phyloP scores from a whole-genome alignment of 768 basidiomycete species.

The Rhodotorula kratochvilovae region DNA sequence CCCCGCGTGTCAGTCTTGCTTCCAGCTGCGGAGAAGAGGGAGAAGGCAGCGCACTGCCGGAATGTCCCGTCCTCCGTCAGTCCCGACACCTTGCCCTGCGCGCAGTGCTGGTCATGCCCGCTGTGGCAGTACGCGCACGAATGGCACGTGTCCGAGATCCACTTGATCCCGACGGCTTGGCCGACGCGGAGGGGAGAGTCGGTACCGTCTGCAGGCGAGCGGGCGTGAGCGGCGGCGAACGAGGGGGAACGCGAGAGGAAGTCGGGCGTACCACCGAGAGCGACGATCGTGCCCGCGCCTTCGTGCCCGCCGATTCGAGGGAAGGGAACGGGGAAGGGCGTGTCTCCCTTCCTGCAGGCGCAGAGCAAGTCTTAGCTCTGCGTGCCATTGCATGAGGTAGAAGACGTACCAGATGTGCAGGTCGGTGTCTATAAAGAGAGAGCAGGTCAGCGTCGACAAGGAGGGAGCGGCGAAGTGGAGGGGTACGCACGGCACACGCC shows the following conservation, averaged over 20 bases:
- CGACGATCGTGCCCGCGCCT: constrained; percentile 68
- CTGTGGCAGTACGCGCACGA: neutral
- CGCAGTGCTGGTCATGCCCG: neutral
- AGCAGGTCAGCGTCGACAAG: neutral
- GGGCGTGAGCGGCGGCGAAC: neutral
- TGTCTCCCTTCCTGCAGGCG: neutral
- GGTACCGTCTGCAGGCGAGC: neutral
- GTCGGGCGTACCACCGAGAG: constrained; percentile 61
- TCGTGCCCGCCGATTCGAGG: constrained; percentile 69
- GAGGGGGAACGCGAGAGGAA: neutral
- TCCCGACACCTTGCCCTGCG: neutral
- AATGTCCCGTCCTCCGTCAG: constrained; percentile 51
- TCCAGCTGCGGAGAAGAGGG: too few relatives aligned
- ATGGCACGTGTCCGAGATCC: neutral
- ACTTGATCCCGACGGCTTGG: neutral
- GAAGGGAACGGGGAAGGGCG: neutral
- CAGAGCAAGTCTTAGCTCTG: too few relatives aligned
- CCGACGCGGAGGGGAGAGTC: neutral
- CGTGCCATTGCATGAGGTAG: too few relatives aligned
- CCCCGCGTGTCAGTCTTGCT: too few relatives aligned
- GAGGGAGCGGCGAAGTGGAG: too few relatives aligned
- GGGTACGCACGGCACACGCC: constrained; percentile 16
- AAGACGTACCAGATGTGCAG: constrained; percentile 23
- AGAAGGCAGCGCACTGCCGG: constrained; percentile 27
- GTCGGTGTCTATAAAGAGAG: constrained; percentile 31